Evolutionary conservation across 2,329 filamentous ascomycete genomes (phyloP).

Genomic region (Leptographium radiaticola): DNA sequence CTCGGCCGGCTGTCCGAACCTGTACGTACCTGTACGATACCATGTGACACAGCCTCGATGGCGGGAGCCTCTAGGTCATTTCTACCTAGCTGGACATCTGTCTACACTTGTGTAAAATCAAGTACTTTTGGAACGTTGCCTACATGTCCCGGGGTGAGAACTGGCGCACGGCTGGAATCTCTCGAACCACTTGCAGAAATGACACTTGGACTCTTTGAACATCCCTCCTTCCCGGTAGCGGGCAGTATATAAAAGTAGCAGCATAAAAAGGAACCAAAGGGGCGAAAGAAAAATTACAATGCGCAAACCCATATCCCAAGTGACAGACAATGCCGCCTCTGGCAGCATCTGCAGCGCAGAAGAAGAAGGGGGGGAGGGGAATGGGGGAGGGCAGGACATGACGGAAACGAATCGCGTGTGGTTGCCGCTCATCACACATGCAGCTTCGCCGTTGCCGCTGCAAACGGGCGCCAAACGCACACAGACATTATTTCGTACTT

Average conservation of each 20-base stretch:
- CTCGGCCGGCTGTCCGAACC: too few relatives aligned
- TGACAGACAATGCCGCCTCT: not conserved
- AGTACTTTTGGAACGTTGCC: too few relatives aligned
- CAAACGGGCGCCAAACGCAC: constrained; percentile 9
- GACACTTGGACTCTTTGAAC: not conserved
- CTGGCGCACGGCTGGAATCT: too few relatives aligned
- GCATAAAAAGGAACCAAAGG: not conserved
- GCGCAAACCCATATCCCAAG: constrained; percentile 1
- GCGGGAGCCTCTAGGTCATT: too few relatives aligned
- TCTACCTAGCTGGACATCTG: too few relatives aligned
- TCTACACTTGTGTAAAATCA: too few relatives aligned
- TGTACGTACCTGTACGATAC: too few relatives aligned
- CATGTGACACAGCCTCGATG: too few relatives aligned
- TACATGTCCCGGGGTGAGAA: too few relatives aligned
- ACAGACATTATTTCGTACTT: constrained; percentile 5
- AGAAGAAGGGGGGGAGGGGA: not conserved
- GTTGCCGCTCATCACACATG: constrained; percentile 4
- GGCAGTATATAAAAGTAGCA: not conserved
- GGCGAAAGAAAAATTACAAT: not conserved
- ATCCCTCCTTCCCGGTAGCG: not conserved
- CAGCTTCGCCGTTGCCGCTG: not conserved
- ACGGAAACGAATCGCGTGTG: not conserved
- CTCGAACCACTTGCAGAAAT: too few relatives aligned
- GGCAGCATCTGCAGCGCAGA: not conserved
- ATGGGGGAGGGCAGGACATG: not conserved